These are phyloP conservation scores for Pythium insidiosum DNA, from an alignment of 352 stramenopile genomes.

Conservation along the genomic window DNA sequence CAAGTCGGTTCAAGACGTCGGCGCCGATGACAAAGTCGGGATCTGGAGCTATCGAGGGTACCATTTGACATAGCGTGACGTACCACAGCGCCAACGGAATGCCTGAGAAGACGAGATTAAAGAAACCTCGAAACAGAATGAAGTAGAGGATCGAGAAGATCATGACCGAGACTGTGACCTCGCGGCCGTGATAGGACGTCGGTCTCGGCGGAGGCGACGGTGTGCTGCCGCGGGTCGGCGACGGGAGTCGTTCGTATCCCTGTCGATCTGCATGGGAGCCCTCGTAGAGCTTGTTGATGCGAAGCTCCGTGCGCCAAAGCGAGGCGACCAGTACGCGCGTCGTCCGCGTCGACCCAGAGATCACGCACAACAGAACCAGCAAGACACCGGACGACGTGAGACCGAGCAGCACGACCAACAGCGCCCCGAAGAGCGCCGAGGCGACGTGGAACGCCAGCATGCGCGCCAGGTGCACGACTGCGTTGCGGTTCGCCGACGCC, in stretches of 20 bases:
- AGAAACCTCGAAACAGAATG: constrained; percentile 52
- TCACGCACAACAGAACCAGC: constrained; percentile 40
- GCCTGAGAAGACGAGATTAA: constrained; percentile 45
- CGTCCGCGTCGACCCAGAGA: constrained; percentile 21
- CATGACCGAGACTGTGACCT: constrained; percentile 58
- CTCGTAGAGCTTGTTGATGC: constrained; percentile 30
- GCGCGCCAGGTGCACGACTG: constrained; percentile 24
- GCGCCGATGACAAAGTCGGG: constrained; percentile 4
- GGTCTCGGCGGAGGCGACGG: constrained; percentile 1
- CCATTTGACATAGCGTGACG: constrained; percentile 29
- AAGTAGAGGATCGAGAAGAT: constrained; percentile 62
- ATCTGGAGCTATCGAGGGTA: constrained; percentile 10
- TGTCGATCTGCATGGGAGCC: constrained; percentile 14
- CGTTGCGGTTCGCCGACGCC: constrained; percentile 7
- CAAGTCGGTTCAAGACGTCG: constrained; percentile 13
- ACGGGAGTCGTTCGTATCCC: constrained; percentile 1
- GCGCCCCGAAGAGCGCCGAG: constrained; percentile 28
- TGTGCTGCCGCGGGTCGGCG: not conserved
- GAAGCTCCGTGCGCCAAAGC: constrained; percentile 50
- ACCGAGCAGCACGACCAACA: constrained; percentile 25
- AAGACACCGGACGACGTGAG: constrained; percentile 25
- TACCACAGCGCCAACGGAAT: constrained; percentile 41
- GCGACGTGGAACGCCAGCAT: constrained; percentile 52
- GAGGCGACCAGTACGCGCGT: constrained; percentile 36
- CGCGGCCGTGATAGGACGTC: constrained; percentile 10